Evolutionary conservation across 2,329 filamentous ascomycete species (phyloP), one percentile per base, ranked within the genome.

Genomic region (Sporothrix schenckii): DNA sequence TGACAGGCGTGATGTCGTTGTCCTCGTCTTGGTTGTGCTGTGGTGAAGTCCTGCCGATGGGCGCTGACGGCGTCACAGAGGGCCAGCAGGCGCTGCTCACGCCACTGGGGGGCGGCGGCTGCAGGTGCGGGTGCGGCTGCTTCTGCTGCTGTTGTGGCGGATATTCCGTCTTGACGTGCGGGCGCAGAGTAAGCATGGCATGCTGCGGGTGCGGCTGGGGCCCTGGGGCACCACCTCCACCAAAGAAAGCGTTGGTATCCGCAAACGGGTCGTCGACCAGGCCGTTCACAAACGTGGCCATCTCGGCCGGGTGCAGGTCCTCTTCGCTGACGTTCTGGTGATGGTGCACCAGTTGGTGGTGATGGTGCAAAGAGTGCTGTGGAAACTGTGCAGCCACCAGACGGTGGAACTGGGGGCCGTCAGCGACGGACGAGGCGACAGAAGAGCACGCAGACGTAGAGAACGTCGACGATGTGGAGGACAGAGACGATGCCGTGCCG

Each of bases 231-330:
- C n/a, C 52, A 30, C 56, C 68, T 68, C 13, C 58, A 56, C 39
- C 47, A 19, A 66, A 61, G 41, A 41, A 65, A 27, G 39, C 63
- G 13, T 27, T 66, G 63, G 9, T 39, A 10, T 75, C 74, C 11
- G 75, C 69, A 72, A 79, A 79, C 14, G 77, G 76, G 41, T 79
- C 78, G 21, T 78, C 76, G 4, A 78, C 71, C 27, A 74, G 71
- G 11, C 73, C 75, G 13, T 73, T 74, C 16, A 75, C 74, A 50
- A 77, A 77, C 0, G 58, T 27, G 9, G 68, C 30, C 58, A 68
- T 53, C 21, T 44, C 66, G 2, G 56, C 16, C 19, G 30, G 39
- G 11, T 52, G 14, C n/a, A 71, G 13, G 5, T 53, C 54, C 6
- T 52, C 49, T 44, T 34, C 54, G 27, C 56, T 24, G 34, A 39